phyloP scores from a whole-genome alignment of 225 moss, liverwort and hornwort genomes.

The Marchantia polymorpha region DNA sequence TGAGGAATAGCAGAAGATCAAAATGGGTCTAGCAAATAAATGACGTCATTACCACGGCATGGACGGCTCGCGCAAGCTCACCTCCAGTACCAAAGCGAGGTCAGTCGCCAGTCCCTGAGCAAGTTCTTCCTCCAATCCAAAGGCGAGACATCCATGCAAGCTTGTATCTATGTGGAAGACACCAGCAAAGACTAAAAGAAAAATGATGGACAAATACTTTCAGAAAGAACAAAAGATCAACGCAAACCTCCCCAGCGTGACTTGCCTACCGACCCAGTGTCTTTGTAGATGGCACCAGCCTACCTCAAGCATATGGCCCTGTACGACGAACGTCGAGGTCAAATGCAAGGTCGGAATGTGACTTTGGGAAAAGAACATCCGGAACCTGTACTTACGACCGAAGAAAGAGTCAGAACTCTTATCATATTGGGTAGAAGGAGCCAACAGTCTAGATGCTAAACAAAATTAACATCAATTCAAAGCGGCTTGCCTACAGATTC shows the following conservation, averaged over 20 bases:
- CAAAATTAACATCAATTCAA: no score
- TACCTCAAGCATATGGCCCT: neutral
- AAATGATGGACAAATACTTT: neutral
- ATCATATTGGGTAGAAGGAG: neutral
- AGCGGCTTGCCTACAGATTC: neutral
- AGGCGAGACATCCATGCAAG: neutral
- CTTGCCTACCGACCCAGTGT: neutral
- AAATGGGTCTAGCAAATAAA: neutral
- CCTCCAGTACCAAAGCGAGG: neutral
- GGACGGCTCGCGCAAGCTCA: neutral
- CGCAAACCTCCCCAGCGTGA: neutral
- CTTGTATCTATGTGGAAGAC: constrained; percentile 2
- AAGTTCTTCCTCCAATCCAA: neutral
- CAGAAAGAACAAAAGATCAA: neutral
- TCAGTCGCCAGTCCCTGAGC: no score
- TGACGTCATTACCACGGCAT: neutral
- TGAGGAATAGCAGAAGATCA: neutral
- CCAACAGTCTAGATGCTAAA: neutral
- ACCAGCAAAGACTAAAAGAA: neutral
- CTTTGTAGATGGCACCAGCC: constrained; percentile 1
- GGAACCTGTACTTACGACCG: neutral
- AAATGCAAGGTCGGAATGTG: neutral
- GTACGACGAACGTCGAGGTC: neutral
- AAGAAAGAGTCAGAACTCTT: neutral
- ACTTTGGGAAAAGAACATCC: neutral